Percentiles rank a stretch among this genome's conserved stretches.
Conservation (phyloP, 768 basidiomycete genomes). For the Leccinellum luteum region DNA sequence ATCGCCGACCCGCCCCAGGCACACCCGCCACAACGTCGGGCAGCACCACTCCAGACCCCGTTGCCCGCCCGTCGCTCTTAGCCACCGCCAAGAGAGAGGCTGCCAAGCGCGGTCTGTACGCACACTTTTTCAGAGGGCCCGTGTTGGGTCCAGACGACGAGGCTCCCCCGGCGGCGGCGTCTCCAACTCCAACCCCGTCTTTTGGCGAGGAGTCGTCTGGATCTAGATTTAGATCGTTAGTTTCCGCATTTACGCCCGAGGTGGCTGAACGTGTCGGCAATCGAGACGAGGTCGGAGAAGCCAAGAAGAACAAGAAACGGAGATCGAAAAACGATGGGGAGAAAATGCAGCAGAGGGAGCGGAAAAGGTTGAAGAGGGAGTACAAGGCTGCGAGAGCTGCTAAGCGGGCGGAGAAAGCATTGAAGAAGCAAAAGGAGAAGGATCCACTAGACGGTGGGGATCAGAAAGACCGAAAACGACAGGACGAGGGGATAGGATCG, state of each 20-base stretch:
- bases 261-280: not conserved
- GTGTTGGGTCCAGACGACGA: conserved; percentile 50
- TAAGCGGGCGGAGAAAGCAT: conserved; percentile 8
- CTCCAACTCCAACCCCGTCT: not conserved
- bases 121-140: conserved; percentile 79
- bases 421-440: not conserved
- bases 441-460: not conserved
- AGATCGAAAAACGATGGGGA: conserved; percentile 6
- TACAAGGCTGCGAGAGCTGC: conserved; percentile 16
- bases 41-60: conserved; percentile 37
- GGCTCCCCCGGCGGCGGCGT: not conserved
- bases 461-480: not conserved
- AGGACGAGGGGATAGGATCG: not conserved
- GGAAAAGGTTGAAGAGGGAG: conserved; percentile 25
- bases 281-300: not conserved
- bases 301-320: conserved; percentile 7
- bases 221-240: not conserved
- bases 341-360: conserved; percentile 21
- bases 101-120: conserved; percentile 72
- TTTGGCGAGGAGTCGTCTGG: not conserved
- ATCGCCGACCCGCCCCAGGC: conserved; percentile 51
- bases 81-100: conserved; percentile 73
- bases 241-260: not conserved
- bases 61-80: conserved; percentile 43
- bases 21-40: conserved; percentile 48